Conservation (phyloP, 306 rosid species). For the Malus sieversii region DNA sequence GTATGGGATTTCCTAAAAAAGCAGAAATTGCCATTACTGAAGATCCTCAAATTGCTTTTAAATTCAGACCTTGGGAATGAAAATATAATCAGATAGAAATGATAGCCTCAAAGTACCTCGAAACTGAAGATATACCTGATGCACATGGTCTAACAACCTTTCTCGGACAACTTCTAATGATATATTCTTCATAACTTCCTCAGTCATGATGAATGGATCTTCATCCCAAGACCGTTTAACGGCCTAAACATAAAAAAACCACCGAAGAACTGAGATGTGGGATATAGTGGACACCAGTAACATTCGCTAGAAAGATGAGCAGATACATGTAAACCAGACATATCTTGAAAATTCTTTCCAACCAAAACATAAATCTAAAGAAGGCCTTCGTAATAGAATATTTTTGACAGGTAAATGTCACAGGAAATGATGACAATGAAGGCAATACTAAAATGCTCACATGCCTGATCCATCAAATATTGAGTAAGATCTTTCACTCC, state of each 20-base stretch:
- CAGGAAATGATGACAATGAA: background rate
- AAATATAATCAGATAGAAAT: background rate
- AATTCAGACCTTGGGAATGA: background rate
- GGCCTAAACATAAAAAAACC: constrained; percentile 54
- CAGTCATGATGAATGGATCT: constrained; percentile 75
- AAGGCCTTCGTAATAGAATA: background rate
- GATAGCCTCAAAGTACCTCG: background rate
- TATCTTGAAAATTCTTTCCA: background rate
- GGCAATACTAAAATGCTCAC: constrained; percentile 26
- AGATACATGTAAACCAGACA: background rate
- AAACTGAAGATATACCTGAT: constrained; percentile 56
- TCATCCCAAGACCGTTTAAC: constrained; percentile 90
- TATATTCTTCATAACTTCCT: constrained; percentile 83
- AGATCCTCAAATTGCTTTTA: constrained; percentile 5
- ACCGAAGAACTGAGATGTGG: constrained; percentile 13
- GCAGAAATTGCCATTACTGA: constrained; percentile 13
- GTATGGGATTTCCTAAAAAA: constrained; percentile 82
- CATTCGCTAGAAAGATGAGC: background rate
- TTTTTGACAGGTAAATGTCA: background rate
- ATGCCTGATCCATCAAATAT: constrained; percentile 82
- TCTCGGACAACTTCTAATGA: constrained; percentile 94
- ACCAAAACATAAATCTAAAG: background rate
- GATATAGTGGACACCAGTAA: background rate
- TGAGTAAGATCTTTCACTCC: constrained; percentile 71
- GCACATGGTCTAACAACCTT: constrained; percentile 84